Evolutionary conservation across 257 asterid species (phyloP).

Genomic region (Plantago ovata): DNA sequence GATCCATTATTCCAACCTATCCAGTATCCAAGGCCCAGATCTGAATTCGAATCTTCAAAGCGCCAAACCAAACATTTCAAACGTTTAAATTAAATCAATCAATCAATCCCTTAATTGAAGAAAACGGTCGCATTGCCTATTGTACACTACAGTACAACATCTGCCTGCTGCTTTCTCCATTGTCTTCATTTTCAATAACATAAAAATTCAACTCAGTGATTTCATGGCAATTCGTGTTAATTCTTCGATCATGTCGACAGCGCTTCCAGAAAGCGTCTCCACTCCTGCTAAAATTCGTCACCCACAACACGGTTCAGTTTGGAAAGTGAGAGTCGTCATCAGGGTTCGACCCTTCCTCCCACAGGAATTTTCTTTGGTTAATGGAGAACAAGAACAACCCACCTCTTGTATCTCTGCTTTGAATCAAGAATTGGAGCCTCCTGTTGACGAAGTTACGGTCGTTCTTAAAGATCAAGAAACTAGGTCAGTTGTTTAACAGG

Average conservation of each 20-base stretch:
- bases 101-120: too few relatives aligned
- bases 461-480: constrained; percentile 65
- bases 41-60: constrained; percentile 28
- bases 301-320: constrained; percentile 26
- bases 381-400: constrained; percentile 32
- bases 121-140: neutral
- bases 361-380: constrained; percentile 36
- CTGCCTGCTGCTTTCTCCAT: neutral
- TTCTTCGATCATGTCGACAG: constrained; percentile 21
- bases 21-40: neutral
- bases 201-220: constrained; percentile 3
- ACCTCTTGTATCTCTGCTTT: constrained; percentile 50
- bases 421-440: constrained; percentile 25
- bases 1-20: too few relatives aligned
- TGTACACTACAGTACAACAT: constrained; percentile 14
- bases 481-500: constrained; percentile 36
- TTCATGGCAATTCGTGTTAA: constrained; percentile 29
- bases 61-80: constrained; percentile 14
- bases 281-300: constrained; percentile 37
- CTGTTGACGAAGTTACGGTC: constrained; percentile 54
- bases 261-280: constrained; percentile 20
- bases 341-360: constrained; percentile 81
- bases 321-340: constrained; percentile 66
- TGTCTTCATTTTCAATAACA: neutral
- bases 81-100: constrained; percentile 4